Evolutionary conservation across 2,329 filamentous ascomycete genomes (phyloP), one percentile per base, ranked within the genome.

Genomic region (Leptographium flavum): DNA sequence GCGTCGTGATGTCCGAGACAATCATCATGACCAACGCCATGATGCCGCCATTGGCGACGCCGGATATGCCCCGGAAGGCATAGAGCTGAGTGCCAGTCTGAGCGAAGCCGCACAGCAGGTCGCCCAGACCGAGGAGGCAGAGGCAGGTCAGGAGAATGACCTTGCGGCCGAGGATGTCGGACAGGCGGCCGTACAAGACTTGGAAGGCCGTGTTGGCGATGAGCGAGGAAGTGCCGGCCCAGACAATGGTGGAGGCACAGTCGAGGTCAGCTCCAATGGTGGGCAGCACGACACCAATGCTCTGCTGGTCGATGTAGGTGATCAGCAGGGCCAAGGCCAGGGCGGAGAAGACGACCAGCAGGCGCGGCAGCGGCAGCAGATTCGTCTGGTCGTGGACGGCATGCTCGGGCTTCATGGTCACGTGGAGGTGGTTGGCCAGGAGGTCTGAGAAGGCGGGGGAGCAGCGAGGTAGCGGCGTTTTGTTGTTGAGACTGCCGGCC

Each of bases 181-280:
- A 53, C 21, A 57, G 47, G 49, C 54, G 53, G 37, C 54, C 54
- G 43, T 81, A 86, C 1, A 87, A 63, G 1, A 82, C 83, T 56
- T 88, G 83, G 53, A 82, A 85, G 25, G 78, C 79, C 4, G 81
- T 83, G 45, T 70, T 73, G 22, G 70, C 69, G 41, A 76, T 68
- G 42, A 76, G 56, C 5, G 65, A 65, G 8, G 69, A 66, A 0
- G 70, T 73, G 14, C 69, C 70, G 2, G 68, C 68, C 71, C 71
- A 75, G 1, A 68, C 64, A 42, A 78, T 77, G 2, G 70, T 71
- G n/a, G 60, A 60, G 48, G 59, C 58, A 1, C 63, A 63, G 46
- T 63, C 51, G 17, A 71, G 59, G 45, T 74, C 66, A 41, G 59
- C 53, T 43, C 67, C 65, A 50, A 75, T 66, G 23, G 70, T 69